These are phyloP conservation scores for Sungouiozyma ichnusensis DNA, from an alignment of 805 yeast genomes.

Conservation along the genomic window DNA sequence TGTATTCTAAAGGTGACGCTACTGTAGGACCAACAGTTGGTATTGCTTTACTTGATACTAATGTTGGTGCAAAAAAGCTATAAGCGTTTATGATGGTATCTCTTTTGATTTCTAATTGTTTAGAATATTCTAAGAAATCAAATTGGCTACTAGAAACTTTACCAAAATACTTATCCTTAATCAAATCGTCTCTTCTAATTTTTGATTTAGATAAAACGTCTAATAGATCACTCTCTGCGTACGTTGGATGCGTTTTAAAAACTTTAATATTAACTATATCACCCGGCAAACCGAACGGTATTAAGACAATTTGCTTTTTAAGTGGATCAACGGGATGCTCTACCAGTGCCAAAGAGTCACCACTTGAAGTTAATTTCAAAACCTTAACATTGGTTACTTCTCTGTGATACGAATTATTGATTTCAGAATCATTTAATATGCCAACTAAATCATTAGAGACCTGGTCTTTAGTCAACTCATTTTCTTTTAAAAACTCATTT, in stretches of 20 bases:
- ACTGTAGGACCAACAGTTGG: constrained; percentile 59
- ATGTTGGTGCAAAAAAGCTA: constrained; percentile 56
- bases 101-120: constrained; percentile 64
- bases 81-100: constrained; percentile 75
- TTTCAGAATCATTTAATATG: constrained; percentile 48
- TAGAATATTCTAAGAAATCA: constrained; percentile 63
- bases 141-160: constrained; percentile 92
- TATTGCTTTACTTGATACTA: constrained; percentile 33
- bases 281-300: constrained; percentile 86
- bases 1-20: constrained; percentile 64
- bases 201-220: constrained; percentile 36
- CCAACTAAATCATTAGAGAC: constrained; percentile 56
- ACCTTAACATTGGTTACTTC: constrained; percentile 48
- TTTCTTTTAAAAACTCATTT: constrained; percentile 39
- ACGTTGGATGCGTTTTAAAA: constrained; percentile 65
- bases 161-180: constrained; percentile 72
- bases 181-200: constrained; percentile 45
- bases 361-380: constrained; percentile 56
- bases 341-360: constrained; percentile 76
- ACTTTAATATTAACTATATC: constrained; percentile 63
- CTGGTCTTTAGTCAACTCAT: constrained; percentile 34
- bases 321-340: constrained; percentile 42
- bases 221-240: constrained; percentile 66
- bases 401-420: constrained; percentile 45
- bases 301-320: constrained; percentile 51